Conservation (phyloP, 2,329 filamentous ascomycete genomes). For the Paecilomyces sp. region DNA sequence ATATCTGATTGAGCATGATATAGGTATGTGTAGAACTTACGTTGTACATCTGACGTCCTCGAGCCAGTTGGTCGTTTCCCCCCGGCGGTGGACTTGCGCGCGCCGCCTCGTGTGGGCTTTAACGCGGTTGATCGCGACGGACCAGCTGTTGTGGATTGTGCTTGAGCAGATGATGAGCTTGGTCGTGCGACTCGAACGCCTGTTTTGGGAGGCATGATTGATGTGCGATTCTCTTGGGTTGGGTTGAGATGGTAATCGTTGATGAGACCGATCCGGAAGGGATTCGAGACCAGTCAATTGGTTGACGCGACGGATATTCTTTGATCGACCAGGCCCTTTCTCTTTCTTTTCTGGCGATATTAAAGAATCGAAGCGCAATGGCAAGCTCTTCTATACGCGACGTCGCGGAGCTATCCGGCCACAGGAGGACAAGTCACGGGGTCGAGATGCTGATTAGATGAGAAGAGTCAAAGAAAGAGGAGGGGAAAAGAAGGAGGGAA, state of each 20-base stretch:
- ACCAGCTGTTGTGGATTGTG: neutral
- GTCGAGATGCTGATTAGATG: neutral
- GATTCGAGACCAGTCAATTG: neutral
- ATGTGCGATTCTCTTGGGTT: neutral
- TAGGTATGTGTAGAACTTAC: conserved; percentile 17
- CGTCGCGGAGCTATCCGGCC: neutral
- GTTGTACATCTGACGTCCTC: conserved; percentile 28
- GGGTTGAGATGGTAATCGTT: neutral
- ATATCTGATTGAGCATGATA: too few species aligned
- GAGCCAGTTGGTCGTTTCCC: conserved; percentile 14
- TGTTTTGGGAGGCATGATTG: neutral
- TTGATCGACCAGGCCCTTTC: neutral
- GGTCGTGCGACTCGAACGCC: neutral
- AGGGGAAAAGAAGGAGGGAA: neutral
- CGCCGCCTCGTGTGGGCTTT: neutral
- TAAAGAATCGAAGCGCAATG: neutral
- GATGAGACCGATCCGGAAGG: neutral
- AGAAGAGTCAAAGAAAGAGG: neutral
- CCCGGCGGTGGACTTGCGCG: conserved; percentile 7
- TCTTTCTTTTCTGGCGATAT: neutral
- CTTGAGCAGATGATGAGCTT: neutral
- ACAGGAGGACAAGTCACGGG: neutral
- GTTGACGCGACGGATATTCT: neutral
- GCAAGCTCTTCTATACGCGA: neutral
- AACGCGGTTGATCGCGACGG: neutral